Percentiles rank a stretch among this genome's conserved stretches.
These are phyloP conservation scores for Prunus yedoensis DNA, from an alignment of 331 rosid genomes.

Conservation along the genomic window DNA sequence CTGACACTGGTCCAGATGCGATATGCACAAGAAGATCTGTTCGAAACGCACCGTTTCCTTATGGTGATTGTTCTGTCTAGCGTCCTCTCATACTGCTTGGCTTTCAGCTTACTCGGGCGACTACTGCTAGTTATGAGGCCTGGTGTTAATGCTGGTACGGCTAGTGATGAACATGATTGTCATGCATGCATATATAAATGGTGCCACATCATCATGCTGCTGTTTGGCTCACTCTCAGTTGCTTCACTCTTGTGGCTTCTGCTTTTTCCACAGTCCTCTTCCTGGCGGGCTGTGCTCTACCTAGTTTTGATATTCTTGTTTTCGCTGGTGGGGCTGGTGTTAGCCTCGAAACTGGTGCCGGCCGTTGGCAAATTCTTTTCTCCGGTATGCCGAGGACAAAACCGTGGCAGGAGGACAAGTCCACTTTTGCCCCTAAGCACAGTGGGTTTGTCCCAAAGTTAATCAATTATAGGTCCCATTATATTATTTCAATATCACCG, in stretches of 20 bases:
- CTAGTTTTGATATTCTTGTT: not conserved
- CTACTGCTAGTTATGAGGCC: no score
- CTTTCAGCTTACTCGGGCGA: no score
- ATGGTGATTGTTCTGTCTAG: no score
- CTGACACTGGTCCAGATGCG: no score
- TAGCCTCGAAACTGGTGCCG: not conserved
- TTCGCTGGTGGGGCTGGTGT: not conserved
- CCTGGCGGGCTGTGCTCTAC: not conserved
- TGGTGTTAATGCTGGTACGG: no score
- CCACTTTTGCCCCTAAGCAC: not conserved
- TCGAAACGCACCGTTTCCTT: no score
- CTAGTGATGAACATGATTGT: not conserved
- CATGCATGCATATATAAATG: not conserved
- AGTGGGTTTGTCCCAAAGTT: not conserved
- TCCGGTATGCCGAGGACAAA: not conserved
- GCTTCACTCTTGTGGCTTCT: not conserved
- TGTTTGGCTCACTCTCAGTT: not conserved
- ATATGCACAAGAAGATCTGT: no score
- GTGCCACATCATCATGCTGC: not conserved
- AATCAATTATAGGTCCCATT: not conserved
- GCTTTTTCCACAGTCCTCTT: not conserved
- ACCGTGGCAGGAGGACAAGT: not conserved
- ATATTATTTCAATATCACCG: no score
- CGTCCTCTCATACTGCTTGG: no score
- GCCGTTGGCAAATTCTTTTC: no score